phyloP scores from a whole-genome alignment of 352 stramenopile genomes.

The Aphanomyces stellatus region DNA sequence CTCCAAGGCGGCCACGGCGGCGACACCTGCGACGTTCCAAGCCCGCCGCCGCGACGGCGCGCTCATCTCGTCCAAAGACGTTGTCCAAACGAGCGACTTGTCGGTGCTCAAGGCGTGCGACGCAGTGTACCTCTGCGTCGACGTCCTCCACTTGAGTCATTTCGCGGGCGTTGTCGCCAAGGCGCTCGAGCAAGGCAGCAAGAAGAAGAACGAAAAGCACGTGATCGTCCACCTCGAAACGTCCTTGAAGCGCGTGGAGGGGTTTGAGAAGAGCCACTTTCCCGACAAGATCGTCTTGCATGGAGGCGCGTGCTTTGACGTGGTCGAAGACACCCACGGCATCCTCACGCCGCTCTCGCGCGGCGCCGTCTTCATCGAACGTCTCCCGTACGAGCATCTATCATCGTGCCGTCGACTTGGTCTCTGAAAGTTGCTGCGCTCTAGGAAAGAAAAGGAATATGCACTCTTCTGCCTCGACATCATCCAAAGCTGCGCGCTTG shows the following conservation, averaged over 20 bases:
- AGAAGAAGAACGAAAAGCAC: neutral
- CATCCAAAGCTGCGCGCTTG: slow-evolving; percentile 59
- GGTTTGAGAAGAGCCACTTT: slow-evolving; percentile 25
- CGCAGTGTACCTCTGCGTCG: slow-evolving; percentile 10
- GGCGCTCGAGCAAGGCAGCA: neutral
- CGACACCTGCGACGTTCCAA: neutral
- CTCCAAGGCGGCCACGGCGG: neutral
- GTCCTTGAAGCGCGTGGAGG: slow-evolving; percentile 8
- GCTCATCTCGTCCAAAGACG: neutral
- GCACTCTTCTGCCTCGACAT: slow-evolving; percentile 64
- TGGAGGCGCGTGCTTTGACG: slow-evolving; percentile 63
- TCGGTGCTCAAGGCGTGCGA: neutral
- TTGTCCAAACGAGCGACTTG: neutral
- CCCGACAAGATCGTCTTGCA: slow-evolving; percentile 55
- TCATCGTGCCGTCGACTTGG: neutral
- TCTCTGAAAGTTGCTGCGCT: slow-evolving; percentile 4
- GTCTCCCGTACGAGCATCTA: slow-evolving; percentile 45
- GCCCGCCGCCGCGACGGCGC: slow-evolving; percentile 1
- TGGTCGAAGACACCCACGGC: slow-evolving; percentile 37
- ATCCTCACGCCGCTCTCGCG: slow-evolving; percentile 47
- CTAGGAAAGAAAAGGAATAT: slow-evolving; percentile 58
- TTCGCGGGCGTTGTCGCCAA: neutral
- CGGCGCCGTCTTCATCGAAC: slow-evolving; percentile 72
- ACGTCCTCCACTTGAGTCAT: slow-evolving; percentile 1
- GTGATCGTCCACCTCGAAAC: slow-evolving; percentile 13